These are phyloP conservation scores for Spathaspora gorwiae DNA, from an alignment of 805 yeast genomes.

Conservation along the genomic window DNA sequence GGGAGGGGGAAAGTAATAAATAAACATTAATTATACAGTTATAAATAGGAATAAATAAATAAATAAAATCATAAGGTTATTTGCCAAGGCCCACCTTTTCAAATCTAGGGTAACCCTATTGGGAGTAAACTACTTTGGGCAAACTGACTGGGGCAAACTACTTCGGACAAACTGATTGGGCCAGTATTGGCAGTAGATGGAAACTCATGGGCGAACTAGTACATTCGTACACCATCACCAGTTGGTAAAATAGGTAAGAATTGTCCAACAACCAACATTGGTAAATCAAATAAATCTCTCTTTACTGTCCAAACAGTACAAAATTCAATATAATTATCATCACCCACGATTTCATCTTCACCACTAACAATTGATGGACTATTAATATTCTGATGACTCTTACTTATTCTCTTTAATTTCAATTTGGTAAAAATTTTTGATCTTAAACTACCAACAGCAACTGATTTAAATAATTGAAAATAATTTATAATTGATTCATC, in stretches of 20 bases:
- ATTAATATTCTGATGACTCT: slow-evolving; percentile 3
- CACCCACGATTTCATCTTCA: slow-evolving; percentile 2
- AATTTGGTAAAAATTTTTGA: slow-evolving; percentile 50
- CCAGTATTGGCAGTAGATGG: too few species aligned
- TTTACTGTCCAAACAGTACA: slow-evolving; percentile 84
- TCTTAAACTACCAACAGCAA: slow-evolving; percentile 65
- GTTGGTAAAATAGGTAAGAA: slow-evolving; percentile 59
- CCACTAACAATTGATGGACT: slow-evolving; percentile 9
- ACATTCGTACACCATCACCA: slow-evolving; percentile 29
- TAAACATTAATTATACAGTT: too few species aligned
- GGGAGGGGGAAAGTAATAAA: too few species aligned
- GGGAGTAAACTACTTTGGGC: too few species aligned
- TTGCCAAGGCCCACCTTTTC: neutral
- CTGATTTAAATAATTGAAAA: slow-evolving; percentile 63
- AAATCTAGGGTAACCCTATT: too few species aligned
- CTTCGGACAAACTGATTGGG: too few species aligned
- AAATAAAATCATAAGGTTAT: too few species aligned
- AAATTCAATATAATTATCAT: slow-evolving; percentile 46
- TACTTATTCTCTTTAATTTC: slow-evolving; percentile 24
- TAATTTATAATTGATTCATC: slow-evolving; percentile 69
- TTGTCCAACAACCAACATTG: slow-evolving; percentile 80
- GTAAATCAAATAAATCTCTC: slow-evolving; percentile 77
- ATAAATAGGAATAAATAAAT: too few species aligned
- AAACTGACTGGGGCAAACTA: too few species aligned
- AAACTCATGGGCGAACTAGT: slow-evolving; percentile 10